Evolutionary conservation across 2,329 filamentous ascomycete species (phyloP).

Genomic region (Ophiocordyceps robertsii): DNA sequence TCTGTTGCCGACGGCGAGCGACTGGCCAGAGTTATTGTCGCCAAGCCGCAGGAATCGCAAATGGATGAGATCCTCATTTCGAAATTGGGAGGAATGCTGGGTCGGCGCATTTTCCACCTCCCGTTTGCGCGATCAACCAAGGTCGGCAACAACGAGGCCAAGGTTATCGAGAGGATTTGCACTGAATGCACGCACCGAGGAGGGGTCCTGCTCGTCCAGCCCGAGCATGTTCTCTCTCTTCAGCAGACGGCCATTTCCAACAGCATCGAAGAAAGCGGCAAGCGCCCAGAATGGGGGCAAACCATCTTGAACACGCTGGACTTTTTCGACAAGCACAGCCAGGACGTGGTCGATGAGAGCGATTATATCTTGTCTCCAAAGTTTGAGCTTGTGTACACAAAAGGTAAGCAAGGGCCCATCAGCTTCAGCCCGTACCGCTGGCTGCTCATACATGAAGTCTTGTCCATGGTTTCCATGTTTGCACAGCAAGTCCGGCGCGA

Average conservation of each 20-base stretch:
- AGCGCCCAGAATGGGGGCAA: not conserved
- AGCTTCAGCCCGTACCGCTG: slow-evolving; percentile 42
- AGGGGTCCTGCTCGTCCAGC: slow-evolving; percentile 44
- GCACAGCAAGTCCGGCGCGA: slow-evolving; percentile 14
- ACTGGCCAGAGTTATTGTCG: slow-evolving; percentile 41
- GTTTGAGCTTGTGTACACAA: slow-evolving; percentile 48
- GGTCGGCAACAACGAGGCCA: slow-evolving; percentile 16
- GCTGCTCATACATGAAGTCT: slow-evolving; percentile 36
- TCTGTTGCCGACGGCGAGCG: slow-evolving; percentile 32
- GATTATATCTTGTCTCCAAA: slow-evolving; percentile 46
- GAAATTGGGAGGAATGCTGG: slow-evolving; percentile 40
- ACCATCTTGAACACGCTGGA: slow-evolving; percentile 20
- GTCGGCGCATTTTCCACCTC: not conserved
- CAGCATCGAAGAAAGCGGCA: slow-evolving; percentile 18
- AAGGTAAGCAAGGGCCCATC: slow-evolving; percentile 33
- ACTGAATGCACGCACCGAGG: slow-evolving; percentile 28
- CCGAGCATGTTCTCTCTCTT: slow-evolving; percentile 49
- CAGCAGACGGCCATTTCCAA: slow-evolving; percentile 36
- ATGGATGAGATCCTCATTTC: slow-evolving; percentile 26
- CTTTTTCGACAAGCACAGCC: slow-evolving; percentile 25
- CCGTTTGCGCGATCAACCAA: slow-evolving; percentile 19
- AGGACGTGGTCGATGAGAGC: slow-evolving; percentile 49
- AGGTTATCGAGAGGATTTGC: slow-evolving; percentile 22
- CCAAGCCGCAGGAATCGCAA: slow-evolving; percentile 46
- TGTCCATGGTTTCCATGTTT: slow-evolving; percentile 25